phyloP scores from a whole-genome alignment of 306 rosid species.

The Pachyrhizus erosus region DNA sequence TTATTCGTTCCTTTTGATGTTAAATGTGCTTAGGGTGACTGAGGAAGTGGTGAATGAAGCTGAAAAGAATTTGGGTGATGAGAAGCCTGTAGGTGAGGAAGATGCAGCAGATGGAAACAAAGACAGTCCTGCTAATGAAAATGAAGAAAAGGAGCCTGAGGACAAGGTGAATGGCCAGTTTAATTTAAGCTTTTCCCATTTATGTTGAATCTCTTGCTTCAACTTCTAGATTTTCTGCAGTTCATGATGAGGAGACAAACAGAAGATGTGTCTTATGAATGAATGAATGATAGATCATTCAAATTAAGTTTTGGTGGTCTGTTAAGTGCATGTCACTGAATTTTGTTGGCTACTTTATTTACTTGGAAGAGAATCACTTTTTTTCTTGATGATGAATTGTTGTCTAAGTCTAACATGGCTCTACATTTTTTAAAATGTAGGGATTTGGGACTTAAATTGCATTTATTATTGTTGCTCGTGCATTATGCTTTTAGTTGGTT shows the following conservation, averaged over 20 bases:
- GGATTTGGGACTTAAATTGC: background rate
- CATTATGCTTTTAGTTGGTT: background rate
- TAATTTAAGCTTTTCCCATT: background rate
- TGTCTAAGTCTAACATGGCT: background rate
- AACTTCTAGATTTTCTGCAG: background rate
- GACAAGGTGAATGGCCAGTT: constrained; percentile 62
- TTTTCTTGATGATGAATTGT: background rate
- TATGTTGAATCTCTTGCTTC: background rate
- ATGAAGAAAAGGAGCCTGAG: constrained; percentile 85
- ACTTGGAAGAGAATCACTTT: background rate
- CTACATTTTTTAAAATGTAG: background rate
- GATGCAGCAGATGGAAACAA: constrained; percentile 59
- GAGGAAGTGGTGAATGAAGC: constrained; percentile 69
- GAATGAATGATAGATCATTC: background rate
- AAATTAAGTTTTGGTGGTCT: background rate
- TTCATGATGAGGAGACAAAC: background rate
- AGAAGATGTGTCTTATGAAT: background rate
- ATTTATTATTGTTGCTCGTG: background rate
- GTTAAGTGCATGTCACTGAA: background rate
- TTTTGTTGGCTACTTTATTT: background rate
- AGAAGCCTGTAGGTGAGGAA: constrained; percentile 76
- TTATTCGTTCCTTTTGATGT: constrained; percentile 7
- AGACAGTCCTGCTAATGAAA: constrained; percentile 62
- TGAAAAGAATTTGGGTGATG: constrained; percentile 71
- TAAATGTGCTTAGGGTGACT: constrained; percentile 52